Percentiles rank a stretch among this genome's conserved stretches.
These are phyloP conservation scores for Metschnikowia proteae DNA, from an alignment of 805 yeast species.

Conservation along the genomic window DNA sequence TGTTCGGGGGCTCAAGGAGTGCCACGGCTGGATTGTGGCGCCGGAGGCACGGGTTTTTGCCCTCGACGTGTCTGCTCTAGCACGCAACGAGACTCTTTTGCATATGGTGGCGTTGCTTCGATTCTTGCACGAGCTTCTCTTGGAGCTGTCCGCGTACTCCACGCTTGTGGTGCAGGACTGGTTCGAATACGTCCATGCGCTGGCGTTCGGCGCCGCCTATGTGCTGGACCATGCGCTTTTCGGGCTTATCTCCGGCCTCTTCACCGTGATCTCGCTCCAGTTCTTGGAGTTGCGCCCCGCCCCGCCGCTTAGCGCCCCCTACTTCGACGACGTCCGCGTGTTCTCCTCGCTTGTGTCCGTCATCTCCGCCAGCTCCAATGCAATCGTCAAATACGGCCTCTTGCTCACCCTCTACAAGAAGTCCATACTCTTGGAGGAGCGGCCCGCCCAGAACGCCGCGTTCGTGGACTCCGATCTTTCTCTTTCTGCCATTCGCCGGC, in stretches of 20 bases:
- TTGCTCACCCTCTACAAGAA: conserved; percentile 56
- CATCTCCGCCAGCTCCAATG: conserved; percentile 29
- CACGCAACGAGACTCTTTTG: conserved; percentile 28
- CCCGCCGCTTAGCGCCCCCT: conserved; percentile 24
- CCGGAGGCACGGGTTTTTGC: background rate
- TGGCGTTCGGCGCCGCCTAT: conserved; percentile 22
- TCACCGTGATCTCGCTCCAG: conserved; percentile 47
- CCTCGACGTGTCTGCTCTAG: conserved; percentile 1
- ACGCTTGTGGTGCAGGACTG: conserved; percentile 40
- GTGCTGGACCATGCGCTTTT: conserved; percentile 24
- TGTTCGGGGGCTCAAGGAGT: conserved; percentile 3
- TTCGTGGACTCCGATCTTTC: conserved; percentile 19
- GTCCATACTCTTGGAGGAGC: conserved; percentile 41
- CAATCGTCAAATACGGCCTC: conserved; percentile 64
- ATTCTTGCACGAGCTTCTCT: conserved; percentile 37
- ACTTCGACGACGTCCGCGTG: conserved; percentile 38
- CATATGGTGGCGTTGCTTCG: conserved; percentile 34
- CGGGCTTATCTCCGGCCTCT: conserved; percentile 41
- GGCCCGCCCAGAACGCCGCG: conserved; percentile 18
- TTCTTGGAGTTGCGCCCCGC: conserved; percentile 51
- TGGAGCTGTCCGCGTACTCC: conserved; percentile 32
- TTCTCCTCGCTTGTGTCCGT: conserved; percentile 23
- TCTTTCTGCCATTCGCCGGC: conserved; percentile 1
- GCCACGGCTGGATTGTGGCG: background rate
- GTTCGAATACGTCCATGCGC: conserved; percentile 49